phyloP scores from a whole-genome alignment of 129 eudicot genomes.

The Flaveria bidentis region DNA sequence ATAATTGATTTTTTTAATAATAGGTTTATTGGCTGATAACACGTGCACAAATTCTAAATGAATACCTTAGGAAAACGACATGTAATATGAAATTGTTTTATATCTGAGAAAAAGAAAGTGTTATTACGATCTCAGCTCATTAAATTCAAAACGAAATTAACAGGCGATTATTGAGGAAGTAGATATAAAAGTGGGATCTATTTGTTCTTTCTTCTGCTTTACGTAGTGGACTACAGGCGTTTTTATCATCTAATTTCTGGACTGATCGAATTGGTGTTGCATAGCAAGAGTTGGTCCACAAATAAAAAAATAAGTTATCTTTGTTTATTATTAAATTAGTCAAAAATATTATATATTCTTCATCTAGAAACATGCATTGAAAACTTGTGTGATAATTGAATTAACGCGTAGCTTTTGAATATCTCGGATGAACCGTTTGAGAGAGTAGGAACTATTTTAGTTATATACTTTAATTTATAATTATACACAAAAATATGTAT shows the following conservation, averaged over 20 bases:
- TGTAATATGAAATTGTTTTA: too few species aligned
- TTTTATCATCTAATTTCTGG: neutral
- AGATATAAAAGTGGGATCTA: neutral
- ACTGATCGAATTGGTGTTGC: neutral
- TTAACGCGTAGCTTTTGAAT: neutral
- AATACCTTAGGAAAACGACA: too few species aligned
- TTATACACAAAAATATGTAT: neutral
- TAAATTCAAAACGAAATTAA: neutral
- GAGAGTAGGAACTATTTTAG: neutral
- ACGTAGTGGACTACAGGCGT: neutral
- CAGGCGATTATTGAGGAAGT: neutral
- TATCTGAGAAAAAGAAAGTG: too few species aligned
- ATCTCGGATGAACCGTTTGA: neutral
- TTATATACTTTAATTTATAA: neutral
- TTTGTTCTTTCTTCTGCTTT: slow-evolving; percentile 11
- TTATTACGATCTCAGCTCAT: too few species aligned
- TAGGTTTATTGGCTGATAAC: too few species aligned
- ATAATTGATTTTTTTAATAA: too few species aligned
- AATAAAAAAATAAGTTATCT: neutral
- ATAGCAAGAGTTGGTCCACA: neutral
- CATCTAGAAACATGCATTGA: neutral
- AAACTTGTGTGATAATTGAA: neutral
- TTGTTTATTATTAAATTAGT: neutral
- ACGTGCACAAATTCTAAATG: too few species aligned
- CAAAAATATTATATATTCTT: neutral